Evolutionary conservation across 2,329 filamentous ascomycete species (phyloP).

Genomic region (Trichoderma endophyticum): DNA sequence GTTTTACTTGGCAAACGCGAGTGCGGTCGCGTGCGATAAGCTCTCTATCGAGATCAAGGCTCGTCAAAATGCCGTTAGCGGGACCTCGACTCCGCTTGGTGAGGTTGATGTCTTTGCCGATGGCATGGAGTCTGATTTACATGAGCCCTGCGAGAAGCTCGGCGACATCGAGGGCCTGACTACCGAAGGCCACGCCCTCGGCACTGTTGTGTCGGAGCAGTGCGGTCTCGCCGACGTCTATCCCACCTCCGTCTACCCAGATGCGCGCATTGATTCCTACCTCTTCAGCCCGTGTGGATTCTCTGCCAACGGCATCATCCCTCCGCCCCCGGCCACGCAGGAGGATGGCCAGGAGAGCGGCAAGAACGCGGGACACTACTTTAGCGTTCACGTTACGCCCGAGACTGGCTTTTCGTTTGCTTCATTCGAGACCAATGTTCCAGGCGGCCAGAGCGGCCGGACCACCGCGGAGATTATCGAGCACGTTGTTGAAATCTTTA

Average conservation of each 20-base stretch:
- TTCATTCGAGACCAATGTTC: slow-evolving; percentile 97
- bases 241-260: slow-evolving; percentile 79
- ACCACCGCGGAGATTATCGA: slow-evolving; percentile 88
- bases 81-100: slow-evolving; percentile 53
- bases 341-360: slow-evolving; percentile 33
- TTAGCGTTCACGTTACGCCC: slow-evolving; percentile 96
- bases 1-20: slow-evolving; percentile 70
- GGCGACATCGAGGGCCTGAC: slow-evolving; percentile 70
- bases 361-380: slow-evolving; percentile 72
- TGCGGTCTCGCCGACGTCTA: slow-evolving; percentile 91
- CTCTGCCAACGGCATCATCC: slow-evolving; percentile 93
- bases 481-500: slow-evolving; percentile 93
- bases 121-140: slow-evolving; percentile 48
- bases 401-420: slow-evolving; percentile 97
- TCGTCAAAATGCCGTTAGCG: slow-evolving; percentile 59
- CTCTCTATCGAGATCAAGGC: slow-evolving; percentile 66
- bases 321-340: slow-evolving; percentile 56
- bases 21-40: slow-evolving; percentile 81
- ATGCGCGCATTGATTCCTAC: slow-evolving; percentile 91
- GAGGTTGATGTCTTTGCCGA: slow-evolving; percentile 82
- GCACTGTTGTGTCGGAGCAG: slow-evolving; percentile 84
- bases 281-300: slow-evolving; percentile 96
- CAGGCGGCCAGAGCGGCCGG: slow-evolving; percentile 79
- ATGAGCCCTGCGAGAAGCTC: slow-evolving; percentile 49
- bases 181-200: slow-evolving; percentile 90